A percentile compares a stretch with the other conserved stretches of the same genome.
phyloP scores from a whole-genome alignment of 2,329 filamentous ascomycete genomes.

The Ceratocystis huliohia region DNA sequence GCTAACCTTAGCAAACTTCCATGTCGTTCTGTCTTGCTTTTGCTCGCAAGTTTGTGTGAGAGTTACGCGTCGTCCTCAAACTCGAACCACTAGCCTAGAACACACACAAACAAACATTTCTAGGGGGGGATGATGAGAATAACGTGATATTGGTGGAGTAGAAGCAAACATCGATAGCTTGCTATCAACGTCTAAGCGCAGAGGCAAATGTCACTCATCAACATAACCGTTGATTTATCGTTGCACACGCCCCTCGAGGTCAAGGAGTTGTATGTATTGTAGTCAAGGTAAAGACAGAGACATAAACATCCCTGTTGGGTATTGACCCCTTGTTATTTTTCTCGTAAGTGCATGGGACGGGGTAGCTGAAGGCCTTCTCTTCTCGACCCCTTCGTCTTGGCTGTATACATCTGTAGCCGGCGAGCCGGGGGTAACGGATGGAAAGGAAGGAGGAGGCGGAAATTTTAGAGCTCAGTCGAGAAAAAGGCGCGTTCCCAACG shows the following conservation, averaged over 20 bases:
- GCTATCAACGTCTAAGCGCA: background rate
- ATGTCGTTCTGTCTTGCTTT: background rate
- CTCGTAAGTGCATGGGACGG: constrained; percentile 4
- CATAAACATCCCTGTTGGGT: background rate
- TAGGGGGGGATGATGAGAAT: background rate
- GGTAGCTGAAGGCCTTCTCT: background rate
- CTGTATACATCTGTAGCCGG: background rate
- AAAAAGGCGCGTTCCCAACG: background rate
- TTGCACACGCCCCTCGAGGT: constrained; percentile 1
- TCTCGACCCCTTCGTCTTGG: background rate
- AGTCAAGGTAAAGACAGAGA: background rate
- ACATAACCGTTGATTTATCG: background rate
- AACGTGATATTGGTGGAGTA: background rate
- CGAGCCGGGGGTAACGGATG: background rate
- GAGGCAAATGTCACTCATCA: background rate
- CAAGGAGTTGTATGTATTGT: background rate
- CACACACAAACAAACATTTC: background rate
- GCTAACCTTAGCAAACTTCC: background rate
- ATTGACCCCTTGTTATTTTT: background rate
- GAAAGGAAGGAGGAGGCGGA: background rate
- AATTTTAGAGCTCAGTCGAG: background rate
- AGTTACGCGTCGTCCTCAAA: background rate
- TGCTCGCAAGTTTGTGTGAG: background rate
- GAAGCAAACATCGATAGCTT: constrained; percentile 4
- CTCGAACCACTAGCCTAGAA: background rate